Evolutionary conservation across 148 eudicot genomes (phyloP).

Genomic region (Tetragonia tetragonoides): DNA sequence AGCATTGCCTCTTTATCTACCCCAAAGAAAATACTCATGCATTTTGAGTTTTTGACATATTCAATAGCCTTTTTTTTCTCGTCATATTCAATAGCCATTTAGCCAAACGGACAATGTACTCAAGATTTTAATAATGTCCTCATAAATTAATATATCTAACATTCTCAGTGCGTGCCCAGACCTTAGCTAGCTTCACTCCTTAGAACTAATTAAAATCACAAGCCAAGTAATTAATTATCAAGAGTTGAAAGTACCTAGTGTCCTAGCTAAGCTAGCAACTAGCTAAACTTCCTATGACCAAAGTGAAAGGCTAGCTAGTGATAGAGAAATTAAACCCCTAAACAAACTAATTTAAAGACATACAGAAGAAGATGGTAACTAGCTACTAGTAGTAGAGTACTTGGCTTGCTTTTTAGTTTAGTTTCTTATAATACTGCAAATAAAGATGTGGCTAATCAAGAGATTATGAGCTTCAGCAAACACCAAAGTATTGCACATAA

Average conservation of each 20-base stretch:
- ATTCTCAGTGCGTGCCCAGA: not conserved
- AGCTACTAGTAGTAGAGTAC: conserved; percentile 21
- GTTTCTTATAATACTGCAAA: not conserved
- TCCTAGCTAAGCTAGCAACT: not conserved
- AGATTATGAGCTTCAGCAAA: too few species aligned
- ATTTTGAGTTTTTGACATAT: too few species aligned
- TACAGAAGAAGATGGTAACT: conserved; percentile 2
- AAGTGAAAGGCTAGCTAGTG: not conserved
- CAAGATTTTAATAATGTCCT: too few species aligned
- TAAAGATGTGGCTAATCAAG: not conserved
- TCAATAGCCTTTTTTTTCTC: too few species aligned
- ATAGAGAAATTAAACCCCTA: not conserved
- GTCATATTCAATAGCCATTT: too few species aligned
- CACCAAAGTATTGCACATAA: too few species aligned
- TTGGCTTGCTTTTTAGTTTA: conserved; percentile 18
- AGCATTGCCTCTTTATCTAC: too few species aligned
- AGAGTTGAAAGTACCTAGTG: not conserved
- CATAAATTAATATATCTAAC: too few species aligned
- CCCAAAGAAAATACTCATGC: too few species aligned
- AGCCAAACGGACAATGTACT: too few species aligned
- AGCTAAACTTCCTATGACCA: too few species aligned
- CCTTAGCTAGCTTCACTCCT: not conserved
- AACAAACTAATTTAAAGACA: not conserved
- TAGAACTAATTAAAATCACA: not conserved
- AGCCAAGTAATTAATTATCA: conserved; percentile 7